A percentile compares a stretch with the other conserved stretches of the same genome.
phyloP scores from a whole-genome alignment of 768 basidiomycete species.

The Mycena amicta region DNA sequence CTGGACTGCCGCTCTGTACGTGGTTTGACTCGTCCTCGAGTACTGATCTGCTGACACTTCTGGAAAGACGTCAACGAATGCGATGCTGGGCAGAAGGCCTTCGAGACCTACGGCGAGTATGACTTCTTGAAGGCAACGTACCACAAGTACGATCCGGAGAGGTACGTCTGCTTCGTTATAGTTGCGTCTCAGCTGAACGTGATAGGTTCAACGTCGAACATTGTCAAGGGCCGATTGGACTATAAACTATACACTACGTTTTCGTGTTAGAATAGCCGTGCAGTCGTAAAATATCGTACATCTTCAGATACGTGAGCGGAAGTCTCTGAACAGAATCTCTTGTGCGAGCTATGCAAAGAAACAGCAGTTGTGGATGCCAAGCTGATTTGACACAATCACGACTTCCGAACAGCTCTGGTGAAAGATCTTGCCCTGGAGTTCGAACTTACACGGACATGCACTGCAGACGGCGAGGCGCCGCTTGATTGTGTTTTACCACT shows the following conservation, averaged over 20 bases:
- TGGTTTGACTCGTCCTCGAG: slow-evolving; percentile 1
- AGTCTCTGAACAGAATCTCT: too few species aligned
- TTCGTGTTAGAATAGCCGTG: too few species aligned
- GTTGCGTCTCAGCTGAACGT: background rate
- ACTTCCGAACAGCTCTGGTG: too few species aligned
- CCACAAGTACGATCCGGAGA: slow-evolving; percentile 46
- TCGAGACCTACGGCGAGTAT: slow-evolving; percentile 41
- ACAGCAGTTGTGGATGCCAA: too few species aligned
- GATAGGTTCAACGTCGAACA: slow-evolving; percentile 15
- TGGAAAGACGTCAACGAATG: slow-evolving; percentile 38
- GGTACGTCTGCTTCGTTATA: slow-evolving; percentile 27
- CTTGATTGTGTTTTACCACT: too few species aligned
- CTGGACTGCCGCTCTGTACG: slow-evolving; percentile 40
- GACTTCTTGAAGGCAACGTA: slow-evolving; percentile 39
- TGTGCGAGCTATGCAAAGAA: too few species aligned
- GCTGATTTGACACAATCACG: too few species aligned
- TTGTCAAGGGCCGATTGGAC: slow-evolving; percentile 11
- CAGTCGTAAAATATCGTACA: too few species aligned
- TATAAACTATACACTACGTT: slow-evolving; percentile 4
- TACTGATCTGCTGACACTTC: background rate
- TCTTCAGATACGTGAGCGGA: too few species aligned
- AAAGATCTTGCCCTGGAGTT: too few species aligned
- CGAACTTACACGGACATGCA: too few species aligned
- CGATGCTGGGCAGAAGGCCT: slow-evolving; percentile 40
- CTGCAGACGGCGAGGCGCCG: too few species aligned